Percentiles rank a stretch among this genome's conserved stretches.
Conservation (phyloP, 129 eudicot species). For the Chrysanthemum seticuspe region DNA sequence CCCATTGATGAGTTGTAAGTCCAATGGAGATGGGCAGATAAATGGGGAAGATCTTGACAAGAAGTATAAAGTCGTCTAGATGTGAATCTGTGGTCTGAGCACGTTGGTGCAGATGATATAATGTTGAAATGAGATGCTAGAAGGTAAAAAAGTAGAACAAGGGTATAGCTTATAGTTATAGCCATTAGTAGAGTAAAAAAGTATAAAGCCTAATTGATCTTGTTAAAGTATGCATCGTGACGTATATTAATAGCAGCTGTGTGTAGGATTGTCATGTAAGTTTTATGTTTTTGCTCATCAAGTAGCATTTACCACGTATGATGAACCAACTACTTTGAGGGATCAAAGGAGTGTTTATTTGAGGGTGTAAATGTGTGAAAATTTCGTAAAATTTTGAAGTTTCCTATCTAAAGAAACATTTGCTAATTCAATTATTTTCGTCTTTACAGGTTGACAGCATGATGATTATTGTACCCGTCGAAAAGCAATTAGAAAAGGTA, state of each 20-base stretch:
- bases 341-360: constrained; percentile 19
- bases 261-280: constrained; percentile 32
- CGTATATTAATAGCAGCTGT: constrained; percentile 14
- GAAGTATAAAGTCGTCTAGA: constrained; percentile 31
- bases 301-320: constrained; percentile 25
- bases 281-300: constrained; percentile 2
- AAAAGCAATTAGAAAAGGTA: constrained; percentile 7
- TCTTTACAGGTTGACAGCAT: constrained; percentile 16
- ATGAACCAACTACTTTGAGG: constrained; percentile 35
- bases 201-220: not conserved
- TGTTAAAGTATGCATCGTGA: constrained; percentile 1
- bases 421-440: not conserved
- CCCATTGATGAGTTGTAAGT: constrained; percentile 42
- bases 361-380: constrained; percentile 24
- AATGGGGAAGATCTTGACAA: constrained; percentile 52
- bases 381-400: not conserved
- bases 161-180: constrained; percentile 14
- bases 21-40: constrained; percentile 58
- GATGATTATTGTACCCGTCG: constrained; percentile 9
- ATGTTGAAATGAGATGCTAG: constrained; percentile 32
- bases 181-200: constrained; percentile 34
- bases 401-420: not conserved
- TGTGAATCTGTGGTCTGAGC: constrained; percentile 47
- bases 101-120: constrained; percentile 38
- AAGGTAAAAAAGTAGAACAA: constrained; percentile 15